These are phyloP conservation scores for Blastocystis sp. DNA, from an alignment of 352 stramenopile genomes.

Conservation along the genomic window DNA sequence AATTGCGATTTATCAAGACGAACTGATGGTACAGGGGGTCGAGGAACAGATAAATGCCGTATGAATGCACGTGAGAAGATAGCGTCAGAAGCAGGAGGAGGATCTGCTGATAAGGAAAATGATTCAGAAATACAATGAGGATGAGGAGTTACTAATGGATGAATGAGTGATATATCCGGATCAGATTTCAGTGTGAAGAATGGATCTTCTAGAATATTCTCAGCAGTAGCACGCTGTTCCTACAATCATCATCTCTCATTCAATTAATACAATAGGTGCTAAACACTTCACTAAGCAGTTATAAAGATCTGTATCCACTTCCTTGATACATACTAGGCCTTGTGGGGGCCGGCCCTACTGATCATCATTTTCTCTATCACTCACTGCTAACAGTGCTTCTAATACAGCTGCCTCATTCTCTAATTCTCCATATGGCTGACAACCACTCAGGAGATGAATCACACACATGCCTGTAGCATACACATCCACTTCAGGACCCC, in stretches of 20 bases:
- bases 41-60: background rate
- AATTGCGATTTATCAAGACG: background rate
- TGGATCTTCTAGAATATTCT: background rate
- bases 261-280: background rate
- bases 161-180: background rate
- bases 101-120: background rate
- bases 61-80: background rate
- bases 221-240: background rate
- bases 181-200: background rate
- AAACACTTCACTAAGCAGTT: background rate
- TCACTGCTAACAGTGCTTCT: background rate
- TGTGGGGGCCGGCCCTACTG: background rate
- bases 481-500: conserved; percentile 44
- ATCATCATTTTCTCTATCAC: background rate
- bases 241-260: too few species aligned
- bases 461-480: conserved; percentile 40
- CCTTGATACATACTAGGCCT: background rate
- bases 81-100: background rate
- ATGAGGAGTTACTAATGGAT: background rate
- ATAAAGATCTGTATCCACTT: background rate
- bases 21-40: background rate
- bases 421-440: conserved; percentile 49
- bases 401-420: background rate
- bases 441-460: conserved; percentile 35
- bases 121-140: background rate